These are phyloP conservation scores for Suillus ampliporus DNA, from an alignment of 768 basidiomycete species.

Conservation along the genomic window DNA sequence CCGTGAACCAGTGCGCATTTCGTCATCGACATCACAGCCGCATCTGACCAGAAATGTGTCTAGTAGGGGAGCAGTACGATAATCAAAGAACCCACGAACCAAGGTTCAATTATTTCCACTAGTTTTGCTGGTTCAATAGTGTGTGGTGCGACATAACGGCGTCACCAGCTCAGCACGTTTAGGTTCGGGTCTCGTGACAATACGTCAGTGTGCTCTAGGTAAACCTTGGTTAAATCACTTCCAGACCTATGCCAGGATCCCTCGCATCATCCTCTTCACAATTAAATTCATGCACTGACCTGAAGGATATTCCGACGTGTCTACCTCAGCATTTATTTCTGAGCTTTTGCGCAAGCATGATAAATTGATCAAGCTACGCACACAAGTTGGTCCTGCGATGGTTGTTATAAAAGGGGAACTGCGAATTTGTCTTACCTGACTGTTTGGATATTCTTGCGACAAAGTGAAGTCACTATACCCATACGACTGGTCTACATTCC, in stretches of 20 bases:
- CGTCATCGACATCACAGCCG: not conserved
- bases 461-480: conserved; percentile 40
- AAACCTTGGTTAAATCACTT: conserved; percentile 41
- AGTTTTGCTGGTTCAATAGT: not conserved
- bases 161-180: conserved; percentile 22
- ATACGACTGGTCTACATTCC: conserved; percentile 33
- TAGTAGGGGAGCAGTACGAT: not conserved
- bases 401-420: conserved; percentile 14
- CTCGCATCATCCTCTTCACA: conserved; percentile 20
- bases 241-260: conserved; percentile 35
- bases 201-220: conserved; percentile 37
- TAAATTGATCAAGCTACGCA: conserved; percentile 21
- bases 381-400: conserved; percentile 34
- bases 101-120: not conserved
- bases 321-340: conserved; percentile 29
- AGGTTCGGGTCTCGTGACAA: conserved; percentile 42
- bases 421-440: conserved; percentile 32
- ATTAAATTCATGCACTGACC: conserved; percentile 29
- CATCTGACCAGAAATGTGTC: not conserved
- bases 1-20: not conserved
- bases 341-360: conserved; percentile 12
- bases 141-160: not conserved
- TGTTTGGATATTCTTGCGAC: conserved; percentile 34
- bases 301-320: conserved; percentile 40
- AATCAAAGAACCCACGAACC: not conserved